Evolutionary conservation across 495 filamentous ascomycete species (phyloP).

Genomic region (Choiromyces venosus): DNA sequence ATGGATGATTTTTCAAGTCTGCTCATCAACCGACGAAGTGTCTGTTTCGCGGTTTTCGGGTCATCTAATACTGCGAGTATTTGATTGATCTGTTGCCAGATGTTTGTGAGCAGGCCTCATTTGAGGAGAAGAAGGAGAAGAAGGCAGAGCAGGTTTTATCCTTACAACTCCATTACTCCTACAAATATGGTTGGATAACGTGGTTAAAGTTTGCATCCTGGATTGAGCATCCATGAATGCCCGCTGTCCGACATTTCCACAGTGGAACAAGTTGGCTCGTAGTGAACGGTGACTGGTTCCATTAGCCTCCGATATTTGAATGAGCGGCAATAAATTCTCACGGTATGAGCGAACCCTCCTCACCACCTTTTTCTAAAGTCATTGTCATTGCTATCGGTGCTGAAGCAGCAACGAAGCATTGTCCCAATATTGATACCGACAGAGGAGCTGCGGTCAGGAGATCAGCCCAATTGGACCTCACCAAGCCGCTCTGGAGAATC

Average conservation of each 20-base stretch:
- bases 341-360: constrained; percentile 3
- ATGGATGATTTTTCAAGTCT: background rate
- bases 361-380: background rate
- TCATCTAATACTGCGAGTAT: constrained; percentile 4
- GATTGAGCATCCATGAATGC: constrained; percentile 9
- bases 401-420: constrained; percentile 4
- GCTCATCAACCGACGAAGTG: background rate
- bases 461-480: constrained; percentile 5
- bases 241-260: constrained; percentile 2
- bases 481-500: constrained; percentile 4
- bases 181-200: background rate
- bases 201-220: constrained; percentile 2
- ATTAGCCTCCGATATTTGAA: background rate
- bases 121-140: background rate
- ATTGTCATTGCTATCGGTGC: background rate
- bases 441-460: constrained; percentile 4
- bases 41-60: constrained; percentile 3
- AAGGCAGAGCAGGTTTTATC: background rate
- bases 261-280: constrained; percentile 10
- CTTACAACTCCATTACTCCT: constrained; percentile 5
- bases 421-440: background rate
- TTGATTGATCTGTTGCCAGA: background rate
- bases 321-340: background rate
- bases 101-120: background rate
- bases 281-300: background rate